Percentiles rank a stretch among this genome's conserved stretches.
These are phyloP conservation scores for Camelina laxa DNA, from an alignment of 345 rosid genomes.

Conservation along the genomic window DNA sequence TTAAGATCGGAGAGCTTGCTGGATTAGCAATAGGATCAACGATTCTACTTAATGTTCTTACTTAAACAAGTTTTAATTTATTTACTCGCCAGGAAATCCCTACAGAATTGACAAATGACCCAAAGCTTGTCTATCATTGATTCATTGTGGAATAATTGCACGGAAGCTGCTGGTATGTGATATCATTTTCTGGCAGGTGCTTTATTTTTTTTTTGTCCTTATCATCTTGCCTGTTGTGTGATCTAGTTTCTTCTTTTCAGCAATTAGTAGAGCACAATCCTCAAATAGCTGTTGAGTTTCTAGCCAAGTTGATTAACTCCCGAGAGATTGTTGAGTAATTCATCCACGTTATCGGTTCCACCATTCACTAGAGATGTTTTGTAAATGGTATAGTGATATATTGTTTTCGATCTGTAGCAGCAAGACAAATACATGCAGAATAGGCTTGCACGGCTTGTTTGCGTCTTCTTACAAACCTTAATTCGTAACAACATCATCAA, in stretches of 20 bases:
- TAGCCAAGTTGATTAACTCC: slow-evolving; percentile 84
- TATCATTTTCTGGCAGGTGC: slow-evolving; percentile 26
- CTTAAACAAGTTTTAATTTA: slow-evolving; percentile 8
- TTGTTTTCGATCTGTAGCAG: slow-evolving; percentile 44
- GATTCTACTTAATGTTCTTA: too few species aligned
- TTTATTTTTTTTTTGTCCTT: not conserved
- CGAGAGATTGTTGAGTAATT: slow-evolving; percentile 88
- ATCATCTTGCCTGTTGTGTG: slow-evolving; percentile 32
- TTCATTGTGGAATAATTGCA: slow-evolving; percentile 80
- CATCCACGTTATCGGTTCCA: slow-evolving; percentile 30
- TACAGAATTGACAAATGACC: slow-evolving; percentile 75
- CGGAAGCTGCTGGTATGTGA: slow-evolving; percentile 82
- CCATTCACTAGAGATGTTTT: not conserved
- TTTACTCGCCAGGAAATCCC: slow-evolving; percentile 65
- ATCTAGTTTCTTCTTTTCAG: slow-evolving; percentile 52
- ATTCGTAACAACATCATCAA: slow-evolving; percentile 90
- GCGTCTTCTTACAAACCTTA: slow-evolving; percentile 94
- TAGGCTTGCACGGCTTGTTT: slow-evolving; percentile 97
- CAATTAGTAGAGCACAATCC: slow-evolving; percentile 97
- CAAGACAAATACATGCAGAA: slow-evolving; percentile 99
- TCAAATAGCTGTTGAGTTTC: slow-evolving; percentile 88
- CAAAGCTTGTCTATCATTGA: slow-evolving; percentile 81
- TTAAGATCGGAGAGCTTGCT: too few species aligned
- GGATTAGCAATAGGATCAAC: too few species aligned
- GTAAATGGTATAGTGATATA: slow-evolving; percentile 19